These are phyloP conservation scores for Sideroxylon spinosum DNA, from an alignment of 179 eudicot genomes.

Conservation along the genomic window DNA sequence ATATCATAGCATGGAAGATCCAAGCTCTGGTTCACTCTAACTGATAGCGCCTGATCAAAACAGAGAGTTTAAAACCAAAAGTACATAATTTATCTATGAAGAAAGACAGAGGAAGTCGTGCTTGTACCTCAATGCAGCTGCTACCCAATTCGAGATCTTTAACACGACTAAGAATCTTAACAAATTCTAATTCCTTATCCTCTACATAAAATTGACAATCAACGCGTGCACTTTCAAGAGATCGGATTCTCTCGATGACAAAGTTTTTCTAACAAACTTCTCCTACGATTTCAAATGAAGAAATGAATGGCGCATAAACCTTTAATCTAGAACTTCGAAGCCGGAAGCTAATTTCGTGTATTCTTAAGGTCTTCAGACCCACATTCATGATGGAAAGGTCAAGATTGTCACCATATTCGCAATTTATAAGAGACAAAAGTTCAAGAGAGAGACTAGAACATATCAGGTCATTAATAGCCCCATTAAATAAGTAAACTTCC, in stretches of 20 bases:
- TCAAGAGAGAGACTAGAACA: not conserved
- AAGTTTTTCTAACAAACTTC: not conserved
- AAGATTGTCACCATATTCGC: not conserved
- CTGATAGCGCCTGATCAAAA: not conserved
- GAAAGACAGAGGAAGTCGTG: not conserved
- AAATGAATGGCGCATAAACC: not conserved
- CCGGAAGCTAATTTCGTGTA: not conserved
- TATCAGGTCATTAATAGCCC: not conserved
- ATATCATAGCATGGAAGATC: not conserved
- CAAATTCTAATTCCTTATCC: not conserved
- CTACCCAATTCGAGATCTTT: not conserved
- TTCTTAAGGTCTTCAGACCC: slow-evolving; percentile 6
- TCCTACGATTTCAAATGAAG: slow-evolving; percentile 2
- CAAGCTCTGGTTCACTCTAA: not conserved
- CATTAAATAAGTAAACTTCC: not conserved
- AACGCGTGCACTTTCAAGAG: slow-evolving; percentile 11
- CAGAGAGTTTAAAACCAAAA: not conserved
- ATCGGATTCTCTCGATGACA: not conserved
- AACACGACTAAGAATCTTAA: not conserved
- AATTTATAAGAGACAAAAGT: slow-evolving; percentile 1
- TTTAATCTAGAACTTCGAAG: not conserved
- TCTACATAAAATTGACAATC: not conserved
- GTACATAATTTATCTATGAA: not conserved
- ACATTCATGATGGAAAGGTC: not conserved
- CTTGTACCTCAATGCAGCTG: slow-evolving; percentile 8